These are phyloP conservation scores for Carallia pectinifolia DNA, from an alignment of 345 rosid genomes.

Conservation along the genomic window DNA sequence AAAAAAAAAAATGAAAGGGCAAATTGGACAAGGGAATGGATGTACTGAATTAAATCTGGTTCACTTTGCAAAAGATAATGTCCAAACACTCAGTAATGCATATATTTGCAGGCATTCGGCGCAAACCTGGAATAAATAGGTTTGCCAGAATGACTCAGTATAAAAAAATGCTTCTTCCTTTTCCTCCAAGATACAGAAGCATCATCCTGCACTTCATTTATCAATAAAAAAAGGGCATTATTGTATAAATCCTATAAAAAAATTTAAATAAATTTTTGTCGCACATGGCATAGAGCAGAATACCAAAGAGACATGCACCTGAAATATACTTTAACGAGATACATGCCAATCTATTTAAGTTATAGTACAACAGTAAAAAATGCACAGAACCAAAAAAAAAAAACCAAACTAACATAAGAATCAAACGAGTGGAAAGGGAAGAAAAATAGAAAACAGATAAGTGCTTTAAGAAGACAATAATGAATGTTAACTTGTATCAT, in stretches of 20 bases:
- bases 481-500: too few species aligned
- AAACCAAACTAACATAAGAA: too few species aligned
- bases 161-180: conserved; percentile 96
- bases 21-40: conserved; percentile 1
- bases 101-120: conserved; percentile 3
- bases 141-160: conserved; percentile 94
- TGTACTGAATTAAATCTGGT: not conserved
- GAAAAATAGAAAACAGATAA: too few species aligned
- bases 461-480: too few species aligned
- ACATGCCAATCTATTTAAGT: too few species aligned
- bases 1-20: not conserved
- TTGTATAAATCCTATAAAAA: not conserved
- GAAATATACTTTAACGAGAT: too few species aligned
- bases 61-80: not conserved
- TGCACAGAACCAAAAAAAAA: too few species aligned
- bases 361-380: too few species aligned
- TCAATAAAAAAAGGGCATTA: conserved; percentile 23
- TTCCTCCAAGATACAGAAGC: conserved; percentile 93
- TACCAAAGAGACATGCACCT: too few species aligned
- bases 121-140: conserved; percentile 94
- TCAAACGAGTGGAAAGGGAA: too few species aligned
- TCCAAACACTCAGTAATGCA: not conserved
- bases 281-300: not conserved
- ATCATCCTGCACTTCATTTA: conserved; percentile 89
- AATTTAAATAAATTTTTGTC: not conserved